Base-by-base conservation (phyloP, 169 alveolate species). In the Theileria annulata region DNA sequence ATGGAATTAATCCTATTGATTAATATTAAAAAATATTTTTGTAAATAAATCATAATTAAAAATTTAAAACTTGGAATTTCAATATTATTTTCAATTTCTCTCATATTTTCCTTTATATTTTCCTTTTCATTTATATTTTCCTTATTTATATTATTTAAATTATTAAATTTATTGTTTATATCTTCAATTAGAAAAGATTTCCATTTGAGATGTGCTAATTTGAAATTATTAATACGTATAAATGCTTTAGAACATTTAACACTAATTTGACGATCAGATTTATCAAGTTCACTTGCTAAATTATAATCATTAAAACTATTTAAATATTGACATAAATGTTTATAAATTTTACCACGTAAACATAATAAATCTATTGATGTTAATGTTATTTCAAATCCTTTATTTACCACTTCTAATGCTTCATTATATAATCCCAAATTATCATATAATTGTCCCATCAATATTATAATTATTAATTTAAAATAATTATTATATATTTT, bases 211-310 rank as follows among this genome's bases (percentile, higher is more conserved):
- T 37, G 21, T 48, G 81, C 68, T 19, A 33, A 58, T 13, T 56
- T 75, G 35, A 79, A 56, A 25, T 71, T 56, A 19, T 21, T 2
- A 17, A 80, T 71, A 8, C 87, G 0, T 3, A 79, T 70, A 25
- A 79, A 2, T 3, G 87, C 72, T 71, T 79, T 79, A 0, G 87
- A 74, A 12, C 81, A 70, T 31, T 79, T 79, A 0, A 77, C 64
- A 62, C 87, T 79, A 37, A 80, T 79, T 21, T 79, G 87, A 9
- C 87, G 67, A 42, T 79, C 87, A 37, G 80, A 70, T 35, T 76
- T 4, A 63, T 79, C 87, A 0, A 79, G 9, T 30, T 79, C 87
- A n/a, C 66, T 25, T 13, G 87, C 87, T 60, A 62, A 62, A 47
- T 77, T 59, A 31, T 59, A 79, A 2, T 75, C 87, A 15, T 62